Base-by-base conservation (phyloP, 192 early-diverging fungal species). In the Backusella westeae region DNA sequence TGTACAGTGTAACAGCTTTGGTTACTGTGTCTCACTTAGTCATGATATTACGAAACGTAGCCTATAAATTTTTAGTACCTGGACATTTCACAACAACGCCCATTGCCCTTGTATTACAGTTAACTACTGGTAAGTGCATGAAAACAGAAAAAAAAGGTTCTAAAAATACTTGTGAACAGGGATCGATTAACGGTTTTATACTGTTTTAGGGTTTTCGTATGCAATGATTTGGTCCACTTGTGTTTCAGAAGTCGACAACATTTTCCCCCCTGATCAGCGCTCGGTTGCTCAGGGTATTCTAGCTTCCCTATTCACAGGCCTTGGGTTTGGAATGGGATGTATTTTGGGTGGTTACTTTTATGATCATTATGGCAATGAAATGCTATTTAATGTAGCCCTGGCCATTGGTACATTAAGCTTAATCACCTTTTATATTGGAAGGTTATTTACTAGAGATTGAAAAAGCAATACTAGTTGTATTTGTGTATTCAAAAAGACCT, bases 231-330 rank as follows among this genome's bases (percentile, higher is more conserved):
- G 80, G 80, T 77, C 76, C 17, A 77, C 76, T 26, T 73, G 73
- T 42, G 80, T 81, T 6, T 72, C 66, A 36, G 73, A 81, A 72
- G 80, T 81, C 2, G 80, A 81, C 19, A n/a, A 42, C 0, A 78
- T 77, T 34, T 81, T 81, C 32, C 73, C 80, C 35, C 56, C 46
- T 8, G 73, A 81, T 41, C 80, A 81, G 53, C 76, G 80, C 9
- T 73, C 76, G 6, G 72, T 81, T 6, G 80, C 76, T 21, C 80
- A 81, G 72, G 80, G 80, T 12, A 81, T 77, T 44, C 21, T 81
- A 8, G 80, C 76, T 12, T 73, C 76, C 2, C 38, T 76, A n/a
- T 77, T 78, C 34, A 75, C 77, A 8, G 80, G 80, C 6, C 72
- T 77, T 38, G 80, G 80, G 0, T 81, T 71, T 56, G 80, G 80